phyloP scores from a whole-genome alignment of 1,284 basidiomycete species.

The Fomitopsis palustris region DNA sequence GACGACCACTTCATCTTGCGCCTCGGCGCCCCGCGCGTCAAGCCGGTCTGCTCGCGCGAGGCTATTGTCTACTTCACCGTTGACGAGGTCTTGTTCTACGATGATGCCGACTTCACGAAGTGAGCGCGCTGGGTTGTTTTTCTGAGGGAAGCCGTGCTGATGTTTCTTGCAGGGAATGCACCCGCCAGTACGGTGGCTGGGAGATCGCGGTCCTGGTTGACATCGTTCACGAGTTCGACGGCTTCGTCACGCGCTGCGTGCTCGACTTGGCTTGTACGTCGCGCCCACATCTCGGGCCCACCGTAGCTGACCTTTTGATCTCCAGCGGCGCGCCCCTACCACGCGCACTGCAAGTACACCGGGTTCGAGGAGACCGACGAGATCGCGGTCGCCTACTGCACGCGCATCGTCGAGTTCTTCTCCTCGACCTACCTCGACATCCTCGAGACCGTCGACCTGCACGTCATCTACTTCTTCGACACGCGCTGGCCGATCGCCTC shows the following conservation, averaged over 20 bases:
- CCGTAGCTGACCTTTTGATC: neutral
- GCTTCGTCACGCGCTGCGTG: conserved; percentile 19
- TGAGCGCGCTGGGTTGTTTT: conserved; percentile 8
- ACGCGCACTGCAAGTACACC: conserved; percentile 22
- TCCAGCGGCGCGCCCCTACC: conserved; percentile 26
- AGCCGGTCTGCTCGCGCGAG: conserved; percentile 29
- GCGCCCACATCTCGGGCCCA: neutral
- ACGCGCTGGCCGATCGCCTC: conserved; percentile 13
- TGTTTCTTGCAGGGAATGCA: conserved; percentile 5
- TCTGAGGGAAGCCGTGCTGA: neutral
- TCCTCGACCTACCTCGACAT: conserved; percentile 25
- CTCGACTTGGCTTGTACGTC: conserved; percentile 27
- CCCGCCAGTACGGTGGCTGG: conserved; percentile 22
- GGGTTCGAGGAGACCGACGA: conserved; percentile 20
- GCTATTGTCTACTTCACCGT: conserved; percentile 29
- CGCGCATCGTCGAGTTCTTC: conserved; percentile 25
- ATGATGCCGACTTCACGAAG: conserved; percentile 20
- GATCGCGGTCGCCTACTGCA: conserved; percentile 15
- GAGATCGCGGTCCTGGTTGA: conserved; percentile 29
- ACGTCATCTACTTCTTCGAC: conserved; percentile 25
- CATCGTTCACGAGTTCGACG: conserved; percentile 19
- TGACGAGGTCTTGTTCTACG: conserved; percentile 26
- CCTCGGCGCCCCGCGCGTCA: conserved; percentile 27
- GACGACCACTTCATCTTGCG: conserved; percentile 24
- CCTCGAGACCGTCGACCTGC: conserved; percentile 23